phyloP scores from a whole-genome alignment of 2,329 filamentous ascomycete genomes.

The Hypoxylon sp. region DNA sequence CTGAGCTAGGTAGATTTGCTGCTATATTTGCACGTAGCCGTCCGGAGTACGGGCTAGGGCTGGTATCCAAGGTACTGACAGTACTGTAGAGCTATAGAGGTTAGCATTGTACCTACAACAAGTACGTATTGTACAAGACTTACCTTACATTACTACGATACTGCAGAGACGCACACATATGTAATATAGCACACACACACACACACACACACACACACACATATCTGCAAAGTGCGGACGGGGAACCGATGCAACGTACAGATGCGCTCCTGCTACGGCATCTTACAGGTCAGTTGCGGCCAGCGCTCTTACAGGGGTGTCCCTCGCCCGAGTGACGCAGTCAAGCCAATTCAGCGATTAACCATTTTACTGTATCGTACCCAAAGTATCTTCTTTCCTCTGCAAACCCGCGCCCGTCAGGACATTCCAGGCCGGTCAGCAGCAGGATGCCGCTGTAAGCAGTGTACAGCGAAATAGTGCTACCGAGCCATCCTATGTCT shows the following conservation, averaged over 20 bases:
- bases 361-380: conserved; percentile 20
- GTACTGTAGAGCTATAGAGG: too few species aligned
- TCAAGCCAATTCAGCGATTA: conserved; percentile 36
- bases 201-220: too few species aligned
- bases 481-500: conserved; percentile 24
- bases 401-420: conserved; percentile 16
- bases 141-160: too few species aligned
- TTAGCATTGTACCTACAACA: not conserved
- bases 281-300: conserved; percentile 39
- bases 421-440: conserved; percentile 11
- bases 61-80: too few species aligned
- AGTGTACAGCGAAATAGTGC: conserved; percentile 18
- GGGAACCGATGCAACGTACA: conserved; percentile 28
- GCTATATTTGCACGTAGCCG: too few species aligned
- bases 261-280: conserved; percentile 31
- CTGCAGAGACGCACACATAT: too few species aligned
- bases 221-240: conserved; percentile 21
- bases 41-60: too few species aligned
- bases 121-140: too few species aligned
- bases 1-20: too few species aligned
- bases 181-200: not conserved
- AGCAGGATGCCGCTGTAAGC: conserved; percentile 15
- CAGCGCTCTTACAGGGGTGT: conserved; percentile 25
- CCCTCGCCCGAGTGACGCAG: conserved; percentile 40
- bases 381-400: conserved; percentile 8